Evolutionary conservation across 1,284 basidiomycete genomes (phyloP).

Genomic region (Ganoderma boninense): DNA sequence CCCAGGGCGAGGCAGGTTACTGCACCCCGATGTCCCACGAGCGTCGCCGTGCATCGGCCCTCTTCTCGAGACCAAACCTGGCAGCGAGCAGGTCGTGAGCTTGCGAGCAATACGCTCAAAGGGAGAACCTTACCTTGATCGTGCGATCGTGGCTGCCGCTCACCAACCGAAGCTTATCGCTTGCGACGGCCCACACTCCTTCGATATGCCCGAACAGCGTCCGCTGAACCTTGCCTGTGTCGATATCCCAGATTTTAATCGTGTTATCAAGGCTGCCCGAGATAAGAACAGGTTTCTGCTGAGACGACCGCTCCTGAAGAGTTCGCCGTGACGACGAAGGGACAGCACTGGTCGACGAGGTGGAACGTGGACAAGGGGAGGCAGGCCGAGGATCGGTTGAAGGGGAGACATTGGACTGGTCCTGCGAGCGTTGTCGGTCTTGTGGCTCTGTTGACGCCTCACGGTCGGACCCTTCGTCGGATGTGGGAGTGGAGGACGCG

Average conservation of each 20-base stretch:
- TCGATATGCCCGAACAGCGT: conserved; percentile 98
- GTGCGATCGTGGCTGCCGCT: conserved; percentile 94
- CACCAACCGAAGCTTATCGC: conserved; percentile 92
- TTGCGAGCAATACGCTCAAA: conserved; percentile 19
- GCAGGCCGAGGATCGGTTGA: neutral
- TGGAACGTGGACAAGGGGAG: neutral
- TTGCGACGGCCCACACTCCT: conserved; percentile 96
- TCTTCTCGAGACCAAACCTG: conserved; percentile 95
- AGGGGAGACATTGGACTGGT: neutral
- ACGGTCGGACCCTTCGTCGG: conserved; percentile 13
- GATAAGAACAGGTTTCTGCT: conserved; percentile 76
- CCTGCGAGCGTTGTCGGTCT: conserved; percentile 35
- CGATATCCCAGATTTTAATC: conserved; percentile 96
- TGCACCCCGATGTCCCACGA: conserved; percentile 94
- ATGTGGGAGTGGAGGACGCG: conserved; percentile 21
- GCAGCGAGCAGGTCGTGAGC: conserved; percentile 21
- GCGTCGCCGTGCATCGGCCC: conserved; percentile 87
- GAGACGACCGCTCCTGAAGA: conserved; percentile 14
- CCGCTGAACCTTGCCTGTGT: conserved; percentile 79
- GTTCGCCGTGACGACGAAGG: conserved; percentile 20
- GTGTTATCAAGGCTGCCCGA: conserved; percentile 96
- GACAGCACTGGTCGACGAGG: conserved; percentile 3
- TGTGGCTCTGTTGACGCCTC: conserved; percentile 31
- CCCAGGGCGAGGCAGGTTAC: conserved; percentile 92
- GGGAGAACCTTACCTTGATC: conserved; percentile 71